These are phyloP conservation scores for Colletotrichum cordylinicola DNA, from an alignment of 2,329 filamentous ascomycete genomes.

Conservation along the genomic window DNA sequence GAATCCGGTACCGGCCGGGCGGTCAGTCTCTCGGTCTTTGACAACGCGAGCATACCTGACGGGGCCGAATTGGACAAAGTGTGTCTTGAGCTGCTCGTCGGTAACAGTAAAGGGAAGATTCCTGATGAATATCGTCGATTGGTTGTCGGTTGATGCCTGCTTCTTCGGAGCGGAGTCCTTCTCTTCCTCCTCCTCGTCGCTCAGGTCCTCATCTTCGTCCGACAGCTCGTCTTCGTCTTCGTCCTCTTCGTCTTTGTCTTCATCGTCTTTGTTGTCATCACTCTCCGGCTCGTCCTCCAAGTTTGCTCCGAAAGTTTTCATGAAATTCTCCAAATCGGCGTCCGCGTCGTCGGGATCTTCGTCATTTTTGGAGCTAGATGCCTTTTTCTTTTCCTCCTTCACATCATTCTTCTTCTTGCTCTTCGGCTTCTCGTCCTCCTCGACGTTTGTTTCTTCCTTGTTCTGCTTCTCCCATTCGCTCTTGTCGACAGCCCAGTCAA, in stretches of 20 bases:
- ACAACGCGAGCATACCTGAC: conserved; percentile 92
- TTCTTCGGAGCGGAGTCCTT: conserved; percentile 36
- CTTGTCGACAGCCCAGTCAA: conserved; percentile 97
- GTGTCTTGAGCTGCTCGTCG: conserved; percentile 81
- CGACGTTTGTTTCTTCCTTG: conserved; percentile 32
- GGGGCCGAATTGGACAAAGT: conserved; percentile 88
- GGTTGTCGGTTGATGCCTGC: conserved; percentile 62
- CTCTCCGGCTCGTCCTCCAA: conserved; percentile 63
- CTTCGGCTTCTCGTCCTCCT: conserved; percentile 28
- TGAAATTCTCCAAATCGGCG: conserved; percentile 58
- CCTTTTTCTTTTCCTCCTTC: conserved; percentile 33
- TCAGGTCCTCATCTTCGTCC: conserved; percentile 45
- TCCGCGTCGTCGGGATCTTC: conserved; percentile 46
- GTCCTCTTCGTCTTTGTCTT: conserved; percentile 48
- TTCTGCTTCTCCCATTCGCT: conserved; percentile 78
- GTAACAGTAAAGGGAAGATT: conserved; percentile 91
- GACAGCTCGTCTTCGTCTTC: conserved; percentile 52
- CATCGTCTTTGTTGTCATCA: conserved; percentile 52
- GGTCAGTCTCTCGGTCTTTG: conserved; percentile 82
- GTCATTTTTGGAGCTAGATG: conserved; percentile 33
- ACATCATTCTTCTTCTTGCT: conserved; percentile 41
- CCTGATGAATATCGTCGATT: conserved; percentile 86
- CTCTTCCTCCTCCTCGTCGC: conserved; percentile 42
- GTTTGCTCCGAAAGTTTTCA: conserved; percentile 63
- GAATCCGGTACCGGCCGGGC: conserved; percentile 91